Base-by-base conservation (phyloP, 164 flowering plant species). In the Liquidambar formosana region DNA sequence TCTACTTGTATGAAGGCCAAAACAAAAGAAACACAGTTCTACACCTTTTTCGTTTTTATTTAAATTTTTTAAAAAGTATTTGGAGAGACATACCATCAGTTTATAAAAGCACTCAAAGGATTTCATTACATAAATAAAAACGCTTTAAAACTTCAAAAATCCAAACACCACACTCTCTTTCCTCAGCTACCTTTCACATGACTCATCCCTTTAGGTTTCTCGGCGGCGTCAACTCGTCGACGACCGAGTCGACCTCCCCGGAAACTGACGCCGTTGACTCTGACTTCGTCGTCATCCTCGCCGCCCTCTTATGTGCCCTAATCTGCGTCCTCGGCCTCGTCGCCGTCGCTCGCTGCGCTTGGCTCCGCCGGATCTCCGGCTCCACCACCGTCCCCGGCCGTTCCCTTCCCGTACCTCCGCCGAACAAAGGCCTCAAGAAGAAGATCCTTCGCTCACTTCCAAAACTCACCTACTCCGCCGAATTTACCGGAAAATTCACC, bases 241-340 rank as follows among this genome's bases (percentile, higher is more conserved):
- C 77, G 53, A 9, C 61, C 22, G 26, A 68, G n/a, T 26, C 33
- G 43, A 0, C 78, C 15, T 47, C 69, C 49, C 54, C 71, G 10
- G 65, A 48, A 2, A 6, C 80, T 16, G 47, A 70, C 8, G 19
- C 75, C 26, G 70, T 84, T 4, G 86, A 87, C 81, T 87, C 93
- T 11, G 97, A 93, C 89, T 87, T 85, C 76, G 86, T 93, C 1
- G 93, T 95, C 61, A 85, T 95, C 78, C 85, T 92, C 16, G 96
- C 97, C 1, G 89, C 97, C 2, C 87, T 95, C 26, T 76, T 95
- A 69, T 92, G 99, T 73, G 94, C 96, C n/a, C 76, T 94, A 6
- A 86, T 94, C 38, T 92, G 97, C 79, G 85, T 88, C n/a, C 88
- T 95, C 23, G 97, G 97, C 9, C 89, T 95, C 63, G 79, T 88